phyloP scores from a whole-genome alignment of 192 early-diverging fungal species.

The Phycomyces blakesleeanus region DNA sequence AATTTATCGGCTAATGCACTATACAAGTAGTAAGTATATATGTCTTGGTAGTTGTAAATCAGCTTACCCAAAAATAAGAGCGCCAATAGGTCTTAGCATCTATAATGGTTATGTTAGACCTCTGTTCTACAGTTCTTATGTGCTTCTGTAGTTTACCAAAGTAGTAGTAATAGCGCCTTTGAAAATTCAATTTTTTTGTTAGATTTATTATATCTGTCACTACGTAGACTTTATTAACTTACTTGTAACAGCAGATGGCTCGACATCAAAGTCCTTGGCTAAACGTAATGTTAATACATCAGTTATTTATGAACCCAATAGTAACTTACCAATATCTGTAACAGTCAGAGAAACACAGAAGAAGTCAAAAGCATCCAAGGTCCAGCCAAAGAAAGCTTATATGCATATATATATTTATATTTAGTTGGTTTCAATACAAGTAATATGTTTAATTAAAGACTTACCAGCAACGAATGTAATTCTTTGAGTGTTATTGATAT shows the following conservation, averaged over 20 bases:
- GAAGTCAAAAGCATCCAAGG: slow-evolving; percentile 69
- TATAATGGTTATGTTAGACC: background rate
- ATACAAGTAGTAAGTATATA: background rate
- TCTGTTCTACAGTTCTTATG: too few relatives aligned
- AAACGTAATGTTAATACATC: too few relatives aligned
- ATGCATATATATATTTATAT: background rate
- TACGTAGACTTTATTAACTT: slow-evolving; percentile 2
- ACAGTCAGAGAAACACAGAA: slow-evolving; percentile 58
- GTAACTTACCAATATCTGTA: slow-evolving; percentile 41
- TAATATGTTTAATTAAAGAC: background rate
- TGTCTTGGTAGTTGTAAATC: background rate
- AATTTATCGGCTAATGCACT: slow-evolving; percentile 60
- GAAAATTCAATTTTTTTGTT: background rate
- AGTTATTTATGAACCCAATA: too few relatives aligned
- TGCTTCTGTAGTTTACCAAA: slow-evolving; percentile 33
- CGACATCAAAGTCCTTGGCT: slow-evolving; percentile 51
- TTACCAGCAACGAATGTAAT: slow-evolving; percentile 32
- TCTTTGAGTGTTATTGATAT: slow-evolving; percentile 19
- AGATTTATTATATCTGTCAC: background rate
- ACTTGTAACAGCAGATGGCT: slow-evolving; percentile 51
- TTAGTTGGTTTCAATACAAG: too few relatives aligned
- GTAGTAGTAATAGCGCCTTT: slow-evolving; percentile 61
- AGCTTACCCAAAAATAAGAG: slow-evolving; percentile 56
- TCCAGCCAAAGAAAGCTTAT: slow-evolving; percentile 66
- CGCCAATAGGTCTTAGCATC: slow-evolving; percentile 69